phyloP scores from a whole-genome alignment of 108 stramenopile species.

The Mayamaea pseudoterrestris region DNA sequence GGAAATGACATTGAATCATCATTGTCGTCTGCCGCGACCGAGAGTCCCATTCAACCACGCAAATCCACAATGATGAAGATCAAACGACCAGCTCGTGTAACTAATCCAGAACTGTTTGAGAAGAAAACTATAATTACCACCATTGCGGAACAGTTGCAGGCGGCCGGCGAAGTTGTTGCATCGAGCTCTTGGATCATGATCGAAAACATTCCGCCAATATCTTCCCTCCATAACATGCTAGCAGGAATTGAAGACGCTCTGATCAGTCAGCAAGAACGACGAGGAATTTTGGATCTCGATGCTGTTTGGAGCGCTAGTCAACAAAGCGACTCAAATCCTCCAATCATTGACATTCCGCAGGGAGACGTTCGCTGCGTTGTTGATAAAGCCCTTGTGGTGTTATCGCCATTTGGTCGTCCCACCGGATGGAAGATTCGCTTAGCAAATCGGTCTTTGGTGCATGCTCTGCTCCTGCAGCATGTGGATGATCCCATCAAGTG shows the following conservation, averaged over 20 bases:
- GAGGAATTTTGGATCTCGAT: constrained; percentile 31
- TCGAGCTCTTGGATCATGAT: constrained; percentile 29
- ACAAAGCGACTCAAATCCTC: constrained; percentile 1
- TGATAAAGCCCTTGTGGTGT: constrained; percentile 20
- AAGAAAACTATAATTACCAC: no score
- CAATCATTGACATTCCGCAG: background rate
- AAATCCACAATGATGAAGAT: no score
- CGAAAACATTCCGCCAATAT: constrained; percentile 20
- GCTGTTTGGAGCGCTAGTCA: constrained; percentile 20
- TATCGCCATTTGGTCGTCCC: constrained; percentile 35
- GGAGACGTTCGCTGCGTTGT: constrained; percentile 4
- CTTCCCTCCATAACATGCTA: constrained; percentile 26
- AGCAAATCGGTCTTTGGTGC: constrained; percentile 23
- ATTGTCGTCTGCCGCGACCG: no score
- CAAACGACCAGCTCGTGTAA: no score
- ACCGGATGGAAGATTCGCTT: constrained; percentile 35
- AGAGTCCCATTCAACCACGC: no score
- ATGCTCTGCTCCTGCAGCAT: constrained; percentile 17
- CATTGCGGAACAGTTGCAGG: background rate
- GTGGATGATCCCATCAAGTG: constrained; percentile 6
- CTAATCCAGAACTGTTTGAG: no score
- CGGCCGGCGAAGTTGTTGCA: constrained; percentile 5
- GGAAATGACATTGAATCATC: no score
- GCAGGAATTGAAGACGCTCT: constrained; percentile 12
- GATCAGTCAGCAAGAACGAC: constrained; percentile 3